Conservation (phyloP, 2,329 filamentous ascomycete genomes). For the Conoideocrella luteorostrata region DNA sequence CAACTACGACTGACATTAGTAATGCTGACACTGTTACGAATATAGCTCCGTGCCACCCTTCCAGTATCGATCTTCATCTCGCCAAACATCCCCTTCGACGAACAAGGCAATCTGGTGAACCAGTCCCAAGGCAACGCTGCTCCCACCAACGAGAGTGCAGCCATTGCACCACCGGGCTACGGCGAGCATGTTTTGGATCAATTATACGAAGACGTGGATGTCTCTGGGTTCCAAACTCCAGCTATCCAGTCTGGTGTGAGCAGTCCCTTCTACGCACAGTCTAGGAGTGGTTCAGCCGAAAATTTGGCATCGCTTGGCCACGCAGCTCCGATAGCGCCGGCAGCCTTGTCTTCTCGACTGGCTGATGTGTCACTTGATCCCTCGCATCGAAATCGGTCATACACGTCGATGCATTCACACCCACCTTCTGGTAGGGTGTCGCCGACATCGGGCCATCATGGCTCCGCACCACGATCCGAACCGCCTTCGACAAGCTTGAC, state of each 20-base stretch:
- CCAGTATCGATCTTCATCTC: conserved; percentile 94
- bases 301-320: conserved; percentile 56
- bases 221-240: conserved; percentile 73
- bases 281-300: conserved; percentile 72
- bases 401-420: conserved; percentile 36
- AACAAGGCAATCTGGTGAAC: conserved; percentile 71
- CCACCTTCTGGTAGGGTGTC: conserved; percentile 38
- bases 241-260: conserved; percentile 64
- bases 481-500: conserved; percentile 42
- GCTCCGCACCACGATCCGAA: conserved; percentile 32
- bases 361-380: conserved; percentile 59
- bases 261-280: conserved; percentile 69
- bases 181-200: conserved; percentile 85
- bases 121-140: conserved; percentile 47
- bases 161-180: conserved; percentile 84
- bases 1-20: neutral
- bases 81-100: conserved; percentile 82
- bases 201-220: conserved; percentile 81
- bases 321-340: conserved; percentile 33
- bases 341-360: conserved; percentile 56
- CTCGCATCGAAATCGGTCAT: conserved; percentile 39
- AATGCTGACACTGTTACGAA: neutral
- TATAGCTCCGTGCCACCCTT: conserved; percentile 74
- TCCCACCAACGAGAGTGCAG: conserved; percentile 46
- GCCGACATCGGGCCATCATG: conserved; percentile 32